Percentiles rank a stretch among this genome's conserved stretches.
These are phyloP conservation scores for Hypoxylon sp. DNA, from an alignment of 2,329 filamentous ascomycete species.

Conservation along the genomic window DNA sequence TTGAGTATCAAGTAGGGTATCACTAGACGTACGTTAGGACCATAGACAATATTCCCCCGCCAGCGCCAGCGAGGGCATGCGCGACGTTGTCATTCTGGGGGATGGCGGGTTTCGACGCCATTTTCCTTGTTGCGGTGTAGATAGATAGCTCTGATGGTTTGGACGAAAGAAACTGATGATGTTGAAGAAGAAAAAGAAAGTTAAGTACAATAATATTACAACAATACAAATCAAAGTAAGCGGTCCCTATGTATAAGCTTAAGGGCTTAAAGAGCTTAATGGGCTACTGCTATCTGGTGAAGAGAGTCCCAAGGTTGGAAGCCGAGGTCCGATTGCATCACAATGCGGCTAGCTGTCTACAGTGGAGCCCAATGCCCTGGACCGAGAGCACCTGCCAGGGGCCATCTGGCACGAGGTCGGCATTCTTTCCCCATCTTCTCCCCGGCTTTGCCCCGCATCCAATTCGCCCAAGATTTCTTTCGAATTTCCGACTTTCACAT, in stretches of 20 bases:
- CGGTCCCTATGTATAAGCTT: conserved; percentile 24
- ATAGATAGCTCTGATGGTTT: not conserved
- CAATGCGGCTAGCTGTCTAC: conserved; percentile 35
- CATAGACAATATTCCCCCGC: conserved; percentile 96
- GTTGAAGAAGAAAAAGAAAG: not conserved
- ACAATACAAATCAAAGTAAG: not conserved
- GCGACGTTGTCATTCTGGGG: conserved; percentile 97
- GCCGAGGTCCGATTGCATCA: conserved; percentile 55
- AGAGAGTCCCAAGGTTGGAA: conserved; percentile 29
- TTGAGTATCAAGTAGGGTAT: not conserved
- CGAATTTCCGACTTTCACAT: conserved; percentile 33
- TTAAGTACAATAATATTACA: conserved; percentile 6
- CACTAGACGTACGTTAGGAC: conserved; percentile 78
- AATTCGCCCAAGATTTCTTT: conserved; percentile 24
- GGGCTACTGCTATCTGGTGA: conserved; percentile 7
- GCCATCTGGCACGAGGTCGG: conserved; percentile 34
- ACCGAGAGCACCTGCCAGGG: conserved; percentile 29
- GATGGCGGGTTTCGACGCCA: conserved; percentile 69
- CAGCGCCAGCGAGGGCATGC: conserved; percentile 92
- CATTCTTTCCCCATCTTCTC: conserved; percentile 36
- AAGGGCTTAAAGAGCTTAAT: conserved; percentile 11
- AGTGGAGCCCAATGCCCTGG: conserved; percentile 20
- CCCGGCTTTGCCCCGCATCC: conserved; percentile 38
- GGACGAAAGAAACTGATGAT: not conserved
- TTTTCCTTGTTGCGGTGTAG: conserved; percentile 28